Evolutionary conservation across 225 moss, liverwort and hornwort genomes (phyloP), one percentile per base, ranked within the genome.

Genomic region (Physcomitrellopsis africana): DNA sequence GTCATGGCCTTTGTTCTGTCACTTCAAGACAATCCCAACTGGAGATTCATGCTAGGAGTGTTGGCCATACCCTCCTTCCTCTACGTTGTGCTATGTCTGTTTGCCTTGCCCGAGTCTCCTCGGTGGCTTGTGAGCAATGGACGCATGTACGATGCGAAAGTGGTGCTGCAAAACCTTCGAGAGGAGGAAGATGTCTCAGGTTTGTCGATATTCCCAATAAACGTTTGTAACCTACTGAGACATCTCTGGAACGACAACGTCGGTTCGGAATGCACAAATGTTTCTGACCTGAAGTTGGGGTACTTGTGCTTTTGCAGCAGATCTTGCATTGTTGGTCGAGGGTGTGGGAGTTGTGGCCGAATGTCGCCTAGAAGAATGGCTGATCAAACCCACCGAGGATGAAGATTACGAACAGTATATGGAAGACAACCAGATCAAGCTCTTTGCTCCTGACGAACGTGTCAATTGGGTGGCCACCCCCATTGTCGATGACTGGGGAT

Each of bases 71-170:
- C 97, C 3, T 81, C 91, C 1, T 48, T 75, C n/a, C 13, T 85
- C 1, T 99, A 90, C 55, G 84, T 95, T 37, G 65, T 77, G 5
- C 84, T 94, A 29, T 88, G 93, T 66, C 15, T 93, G 11, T 77
- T 86, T 14, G 85, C 82, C 9, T 26, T 99, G 76, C 95, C 93
- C 9, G 97, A 99, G 55, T 94, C 94, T 0, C 93, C 94, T 22
- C 77, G 97, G 16, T 99, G 97, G 97, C 93, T 94, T 37, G 97
- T 90, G 46, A 95, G 94, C 78, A 95, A 99, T 58, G 94, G 97
- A 41, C 93, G 93, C 20, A 99, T 99, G 97, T 83, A 85, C 18
- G 93, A 95, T 62, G 97, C 94, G 13, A 87, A 78, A 57, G 37
- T 55, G 43, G 97, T 95, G 73, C 81, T 99, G 29, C 97, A 95